Evolutionary conservation across 1,284 basidiomycete genomes (phyloP).

Genomic region (Fistulinella cinereoalba): DNA sequence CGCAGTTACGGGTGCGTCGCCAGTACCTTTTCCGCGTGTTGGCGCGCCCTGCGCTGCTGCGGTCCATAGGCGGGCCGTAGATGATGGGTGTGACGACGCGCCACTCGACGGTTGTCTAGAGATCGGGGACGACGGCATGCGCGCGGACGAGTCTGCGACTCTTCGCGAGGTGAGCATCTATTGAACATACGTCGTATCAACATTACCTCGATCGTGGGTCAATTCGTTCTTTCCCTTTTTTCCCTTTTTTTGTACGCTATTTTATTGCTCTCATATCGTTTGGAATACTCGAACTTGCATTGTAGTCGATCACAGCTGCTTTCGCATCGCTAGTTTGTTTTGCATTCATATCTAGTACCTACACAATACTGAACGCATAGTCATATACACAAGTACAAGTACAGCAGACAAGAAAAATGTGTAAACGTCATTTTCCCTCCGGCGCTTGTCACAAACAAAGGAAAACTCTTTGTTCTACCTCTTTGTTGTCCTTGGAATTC

Average conservation of each 20-base stretch:
- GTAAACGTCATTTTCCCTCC: too few relatives aligned
- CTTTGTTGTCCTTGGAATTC: too few relatives aligned
- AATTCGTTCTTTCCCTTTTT: not conserved
- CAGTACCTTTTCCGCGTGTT: constrained; percentile 13
- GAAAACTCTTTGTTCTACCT: too few relatives aligned
- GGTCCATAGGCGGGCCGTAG: constrained; percentile 4
- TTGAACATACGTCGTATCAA: constrained; percentile 8
- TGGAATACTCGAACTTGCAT: constrained; percentile 5
- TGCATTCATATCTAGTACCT: constrained; percentile 1
- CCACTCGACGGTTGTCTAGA: constrained; percentile 15
- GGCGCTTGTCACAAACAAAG: too few relatives aligned
- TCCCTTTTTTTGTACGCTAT: constrained; percentile 10
- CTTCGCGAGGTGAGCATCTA: constrained; percentile 26
- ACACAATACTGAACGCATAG: constrained; percentile 1
- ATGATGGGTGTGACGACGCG: constrained; percentile 1
- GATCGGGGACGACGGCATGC: constrained; percentile 15
- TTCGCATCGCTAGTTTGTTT: not conserved
- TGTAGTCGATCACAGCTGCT: constrained; percentile 12
- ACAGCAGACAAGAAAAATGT: too few relatives aligned
- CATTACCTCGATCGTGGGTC: too few relatives aligned
- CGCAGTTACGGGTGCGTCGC: constrained; percentile 18
- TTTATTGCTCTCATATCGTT: constrained; percentile 23
- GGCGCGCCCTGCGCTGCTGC: constrained; percentile 9
- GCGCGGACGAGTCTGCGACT: constrained; percentile 15
- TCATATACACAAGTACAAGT: constrained; percentile 5